phyloP scores from a whole-genome alignment of 1,139 yeast species.

The Protomyces inundatus region DNA sequence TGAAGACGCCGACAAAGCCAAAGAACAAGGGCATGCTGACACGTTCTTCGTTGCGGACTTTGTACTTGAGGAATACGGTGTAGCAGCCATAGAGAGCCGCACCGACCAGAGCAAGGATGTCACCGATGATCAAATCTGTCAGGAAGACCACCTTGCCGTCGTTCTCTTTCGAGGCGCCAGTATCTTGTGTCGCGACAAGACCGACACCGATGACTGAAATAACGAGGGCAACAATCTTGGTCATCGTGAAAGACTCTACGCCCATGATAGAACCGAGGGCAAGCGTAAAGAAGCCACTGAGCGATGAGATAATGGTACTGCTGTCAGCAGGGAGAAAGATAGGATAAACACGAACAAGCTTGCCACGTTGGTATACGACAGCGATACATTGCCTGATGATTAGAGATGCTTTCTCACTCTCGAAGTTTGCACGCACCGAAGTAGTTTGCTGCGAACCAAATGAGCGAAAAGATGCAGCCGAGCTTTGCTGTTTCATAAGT shows the following conservation, averaged over 20 bases:
- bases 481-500: slow-evolving; percentile 44
- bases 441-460: slow-evolving; percentile 88
- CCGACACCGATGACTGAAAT: slow-evolving; percentile 74
- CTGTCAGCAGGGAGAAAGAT: not conserved
- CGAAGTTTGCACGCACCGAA: slow-evolving; percentile 81
- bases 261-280: slow-evolving; percentile 69
- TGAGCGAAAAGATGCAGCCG: slow-evolving; percentile 71
- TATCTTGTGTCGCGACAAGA: slow-evolving; percentile 59
- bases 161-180: slow-evolving; percentile 38
- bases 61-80: slow-evolving; percentile 72
- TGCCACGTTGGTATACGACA: slow-evolving; percentile 26
- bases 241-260: slow-evolving; percentile 61
- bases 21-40: slow-evolving; percentile 82
- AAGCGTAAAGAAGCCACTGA: slow-evolving; percentile 87
- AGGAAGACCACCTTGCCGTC: slow-evolving; percentile 36
- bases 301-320: slow-evolving; percentile 85
- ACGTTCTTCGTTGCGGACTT: slow-evolving; percentile 64
- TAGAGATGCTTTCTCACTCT: slow-evolving; percentile 85
- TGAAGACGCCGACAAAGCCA: slow-evolving; percentile 89
- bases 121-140: slow-evolving; percentile 59
- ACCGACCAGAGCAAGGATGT: slow-evolving; percentile 69
- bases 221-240: slow-evolving; percentile 63
- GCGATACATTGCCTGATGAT: slow-evolving; percentile 9
- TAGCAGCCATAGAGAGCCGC: slow-evolving; percentile 89
- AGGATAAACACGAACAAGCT: slow-evolving; percentile 13